These are phyloP conservation scores for Fraxinus pennsylvanica DNA, from an alignment of 257 asterid species.

Conservation along the genomic window DNA sequence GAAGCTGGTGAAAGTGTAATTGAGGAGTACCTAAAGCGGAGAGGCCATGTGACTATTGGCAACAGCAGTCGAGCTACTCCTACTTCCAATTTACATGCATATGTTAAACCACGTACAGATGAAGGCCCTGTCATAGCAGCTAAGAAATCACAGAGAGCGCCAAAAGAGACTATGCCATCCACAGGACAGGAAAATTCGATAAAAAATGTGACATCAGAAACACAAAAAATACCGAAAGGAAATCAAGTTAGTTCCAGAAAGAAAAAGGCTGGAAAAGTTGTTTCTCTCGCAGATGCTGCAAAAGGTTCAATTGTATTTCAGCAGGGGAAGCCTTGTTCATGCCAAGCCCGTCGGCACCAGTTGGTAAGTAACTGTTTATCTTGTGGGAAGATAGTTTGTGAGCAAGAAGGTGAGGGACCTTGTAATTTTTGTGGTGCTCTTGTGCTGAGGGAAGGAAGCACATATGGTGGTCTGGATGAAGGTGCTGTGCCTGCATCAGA, in stretches of 20 bases:
- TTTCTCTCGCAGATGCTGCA: constrained; percentile 91
- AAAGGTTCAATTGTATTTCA: constrained; percentile 87
- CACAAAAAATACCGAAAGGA: constrained; percentile 35
- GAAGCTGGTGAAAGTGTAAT: constrained; percentile 71
- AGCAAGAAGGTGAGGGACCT: constrained; percentile 98
- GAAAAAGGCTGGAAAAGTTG: constrained; percentile 83
- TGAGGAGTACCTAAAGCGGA: constrained; percentile 70
- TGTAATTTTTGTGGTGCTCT: constrained; percentile 91
- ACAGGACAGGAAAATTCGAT: constrained; percentile 42
- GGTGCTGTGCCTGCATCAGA: constrained; percentile 51
- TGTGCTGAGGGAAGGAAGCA: constrained; percentile 82
- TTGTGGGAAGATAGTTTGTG: constrained; percentile 95
- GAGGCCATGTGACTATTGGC: constrained; percentile 60
- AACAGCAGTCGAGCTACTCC: constrained; percentile 38
- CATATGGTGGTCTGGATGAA: constrained; percentile 81
- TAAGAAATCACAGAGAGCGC: constrained; percentile 60
- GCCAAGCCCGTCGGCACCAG: constrained; percentile 89
- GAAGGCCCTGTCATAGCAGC: constrained; percentile 39
- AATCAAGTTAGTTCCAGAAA: constrained; percentile 57
- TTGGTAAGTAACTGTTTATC: constrained; percentile 88
- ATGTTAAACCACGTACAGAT: constrained; percentile 71
- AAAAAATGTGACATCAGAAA: constrained; percentile 36
- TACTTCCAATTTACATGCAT: constrained; percentile 63
- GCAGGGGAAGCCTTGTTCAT: constrained; percentile 90
- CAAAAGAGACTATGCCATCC: constrained; percentile 47